Base-by-base conservation (phyloP, 2,329 filamentous ascomycete genomes). In the Leptodontidium sp. region DNA sequence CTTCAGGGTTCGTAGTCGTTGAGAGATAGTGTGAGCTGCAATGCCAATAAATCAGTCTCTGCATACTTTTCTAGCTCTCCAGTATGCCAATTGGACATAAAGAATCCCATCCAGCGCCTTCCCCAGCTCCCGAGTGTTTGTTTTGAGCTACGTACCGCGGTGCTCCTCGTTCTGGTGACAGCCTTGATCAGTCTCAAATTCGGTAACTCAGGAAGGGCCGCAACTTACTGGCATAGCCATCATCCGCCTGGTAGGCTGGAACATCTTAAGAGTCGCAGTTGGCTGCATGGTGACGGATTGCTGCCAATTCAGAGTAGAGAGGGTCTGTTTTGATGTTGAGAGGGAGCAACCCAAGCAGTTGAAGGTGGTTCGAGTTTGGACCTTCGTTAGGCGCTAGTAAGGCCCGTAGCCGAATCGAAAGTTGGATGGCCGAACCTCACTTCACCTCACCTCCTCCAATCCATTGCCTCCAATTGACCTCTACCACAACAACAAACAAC, bases 1-100 rank as follows among this genome's bases (percentile, higher is more conserved):
- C 88, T 92, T 94, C 79, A 98, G 87, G 80, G 90, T 91, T 81
- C 94, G 92, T 78, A 99, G 87, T 81, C 95, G 93, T 86, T 98
- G 96, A 75, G 95, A 97, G 83, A 98, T 90, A 78, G 95, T 98
- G 86, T 98, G 96, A 81, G 93, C 96, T 99, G 76, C 74, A 72
- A 67, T 71, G 61, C 12, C 61, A 61, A 21, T 21, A 57, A 43
- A 65, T 77, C 68, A 78, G 76, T 68, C 57, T 58, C 49, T 57
- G 17, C 47, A 59, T 26, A 11, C 59, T 53, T 63, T 67, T 12
- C 49, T 47, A 12, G 29, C n/a, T n/a, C 57, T 24, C 45, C 29
- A 43, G 26, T 38, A 50, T 21, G 49, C 47, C 68, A 75, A 72
- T 72, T 68, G 61, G 64, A n/a, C 40, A 11, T 6, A 26, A 11